phyloP scores from a whole-genome alignment of 345 rosid species.

The Ceriops zippeliana region DNA sequence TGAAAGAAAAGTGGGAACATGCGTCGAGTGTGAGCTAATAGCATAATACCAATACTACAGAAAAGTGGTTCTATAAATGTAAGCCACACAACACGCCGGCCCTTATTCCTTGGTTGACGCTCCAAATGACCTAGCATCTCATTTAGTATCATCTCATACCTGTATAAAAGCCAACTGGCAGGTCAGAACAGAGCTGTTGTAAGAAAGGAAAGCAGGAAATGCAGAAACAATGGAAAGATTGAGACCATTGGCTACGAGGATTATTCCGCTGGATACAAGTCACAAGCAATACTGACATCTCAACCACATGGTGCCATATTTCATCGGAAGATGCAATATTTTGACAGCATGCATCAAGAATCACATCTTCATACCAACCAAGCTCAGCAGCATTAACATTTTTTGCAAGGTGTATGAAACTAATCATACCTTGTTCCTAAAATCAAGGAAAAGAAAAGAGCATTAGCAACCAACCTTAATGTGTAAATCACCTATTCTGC shows the following conservation, averaged over 20 bases:
- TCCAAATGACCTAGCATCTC: conserved; percentile 87
- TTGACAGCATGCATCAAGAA: conserved; percentile 89
- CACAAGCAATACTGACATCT: conserved; percentile 72
- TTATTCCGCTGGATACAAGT: conserved; percentile 47
- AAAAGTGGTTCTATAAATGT: conserved; percentile 61
- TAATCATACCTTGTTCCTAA: conserved; percentile 87
- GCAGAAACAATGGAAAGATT: not conserved
- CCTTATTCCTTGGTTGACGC: conserved; percentile 79
- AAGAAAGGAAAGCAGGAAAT: too few relatives aligned
- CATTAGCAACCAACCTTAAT: not conserved
- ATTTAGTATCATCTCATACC: conserved; percentile 67
- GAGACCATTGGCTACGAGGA: conserved; percentile 78
- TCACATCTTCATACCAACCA: conserved; percentile 56
- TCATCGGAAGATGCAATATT: conserved; percentile 74
- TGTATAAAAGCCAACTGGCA: conserved; percentile 16
- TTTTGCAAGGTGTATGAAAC: conserved; percentile 55
- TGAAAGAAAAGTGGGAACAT: conserved; percentile 73
- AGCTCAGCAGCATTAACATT: conserved; percentile 58
- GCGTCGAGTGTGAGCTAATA: conserved; percentile 71
- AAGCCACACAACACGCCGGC: conserved; percentile 65
- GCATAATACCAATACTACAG: conserved; percentile 55
- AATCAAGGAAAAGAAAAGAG: conserved; percentile 27
- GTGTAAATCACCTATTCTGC: not conserved
- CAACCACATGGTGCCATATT: conserved; percentile 72
- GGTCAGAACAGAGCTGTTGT: too few relatives aligned